These are phyloP conservation scores for Boletus sp. DNA, from an alignment of 1,284 basidiomycete genomes.

Conservation along the genomic window DNA sequence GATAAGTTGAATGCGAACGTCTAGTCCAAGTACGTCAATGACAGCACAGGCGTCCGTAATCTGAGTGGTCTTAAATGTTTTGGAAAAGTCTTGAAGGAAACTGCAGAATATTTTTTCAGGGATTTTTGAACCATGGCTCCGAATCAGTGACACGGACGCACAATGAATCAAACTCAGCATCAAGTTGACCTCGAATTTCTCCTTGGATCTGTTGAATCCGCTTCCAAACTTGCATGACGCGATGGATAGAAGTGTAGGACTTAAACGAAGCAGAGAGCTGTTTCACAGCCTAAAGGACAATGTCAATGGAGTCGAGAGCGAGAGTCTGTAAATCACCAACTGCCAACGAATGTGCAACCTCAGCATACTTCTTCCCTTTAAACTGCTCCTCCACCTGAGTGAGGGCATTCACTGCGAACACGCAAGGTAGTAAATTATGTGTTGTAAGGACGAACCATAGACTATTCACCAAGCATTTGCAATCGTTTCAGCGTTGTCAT, in stretches of 20 bases:
- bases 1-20: conserved; percentile 77
- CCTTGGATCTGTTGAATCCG: conserved; percentile 78
- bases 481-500: conserved; percentile 90
- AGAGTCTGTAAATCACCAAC: conserved; percentile 40
- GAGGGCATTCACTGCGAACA: conserved; percentile 68
- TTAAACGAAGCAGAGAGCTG: conserved; percentile 79
- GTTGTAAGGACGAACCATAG: not conserved
- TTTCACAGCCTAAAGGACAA: conserved; percentile 67
- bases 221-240: conserved; percentile 73
- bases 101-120: conserved; percentile 37
- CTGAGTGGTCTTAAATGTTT: conserved; percentile 57
- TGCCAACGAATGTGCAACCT: conserved; percentile 78
- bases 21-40: conserved; percentile 81
- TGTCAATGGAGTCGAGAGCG: conserved; percentile 6
- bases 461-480: conserved; percentile 83
- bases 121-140: not conserved
- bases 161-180: conserved; percentile 89
- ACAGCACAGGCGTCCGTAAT: conserved; percentile 80
- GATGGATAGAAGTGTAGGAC: conserved; percentile 67
- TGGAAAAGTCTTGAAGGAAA: conserved; percentile 74
- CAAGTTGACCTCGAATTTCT: conserved; percentile 71
- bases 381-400: conserved; percentile 78
- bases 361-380: conserved; percentile 73
- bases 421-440: conserved; percentile 1
- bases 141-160: conserved; percentile 44